Base-by-base conservation (phyloP, 2,329 filamentous ascomycete genomes). In the Boeremia exigua region DNA sequence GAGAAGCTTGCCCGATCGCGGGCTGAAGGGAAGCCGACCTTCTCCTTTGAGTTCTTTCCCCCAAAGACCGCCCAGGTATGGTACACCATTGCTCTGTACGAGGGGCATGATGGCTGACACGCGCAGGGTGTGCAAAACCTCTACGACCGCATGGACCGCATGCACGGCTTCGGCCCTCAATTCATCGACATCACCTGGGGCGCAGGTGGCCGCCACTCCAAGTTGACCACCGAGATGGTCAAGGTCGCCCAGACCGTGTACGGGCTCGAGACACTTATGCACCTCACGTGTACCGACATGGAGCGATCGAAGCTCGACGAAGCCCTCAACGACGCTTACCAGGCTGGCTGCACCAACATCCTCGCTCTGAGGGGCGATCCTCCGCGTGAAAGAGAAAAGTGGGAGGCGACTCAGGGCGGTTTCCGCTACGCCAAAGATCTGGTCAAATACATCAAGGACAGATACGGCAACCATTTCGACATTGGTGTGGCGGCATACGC, bases 121-220 rank as follows among this genome's bases (percentile, higher is more conserved):
- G 17, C 30, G 17, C 55, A 74, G 80, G 95, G 95, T 83, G 94
- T 99, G 11, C 95, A 99, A 80, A 99, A 99, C 77, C 88, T 99
- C 55, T 99, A 99, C 83, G 95, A 99, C 69, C 91, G 95, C 74
- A 98, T 99, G 91, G 95, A 99, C 79, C 92, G 93, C 79, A 99
- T 99, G 95, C 92, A 96, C 78, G 86, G 89, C 70, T 86, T 96
- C 61, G 95, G 92, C 1, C 95, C 94, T 61, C 89, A 93, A 71
- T 99, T 99, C 81, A 92, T 99, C 75, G 95, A 99, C 78, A 90
- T 99, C 71, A 99, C 95, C 60, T 99, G 95, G 95, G 96, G 96
- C 61, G 95, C 95, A 48, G 95, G 95, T 66, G 95, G 95, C 43
- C 88, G 90, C 64, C 86, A 95, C 66, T 95, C 94, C 51, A 89